Percentiles rank a stretch among this genome's conserved stretches.
These are phyloP conservation scores for Erodium chrysanthum DNA, from an alignment of 441 rosid genomes.

Conservation along the genomic window DNA sequence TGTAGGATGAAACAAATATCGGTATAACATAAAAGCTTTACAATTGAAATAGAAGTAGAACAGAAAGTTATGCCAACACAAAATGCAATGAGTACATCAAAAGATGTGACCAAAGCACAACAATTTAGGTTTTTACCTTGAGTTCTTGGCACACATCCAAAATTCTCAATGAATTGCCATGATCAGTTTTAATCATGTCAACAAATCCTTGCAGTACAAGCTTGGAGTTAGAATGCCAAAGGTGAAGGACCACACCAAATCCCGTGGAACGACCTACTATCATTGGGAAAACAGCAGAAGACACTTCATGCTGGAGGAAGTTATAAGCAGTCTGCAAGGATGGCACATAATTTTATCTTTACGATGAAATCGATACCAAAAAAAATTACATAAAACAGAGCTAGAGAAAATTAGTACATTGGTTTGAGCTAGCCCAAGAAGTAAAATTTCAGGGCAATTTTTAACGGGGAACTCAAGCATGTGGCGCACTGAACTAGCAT, in stretches of 20 bases:
- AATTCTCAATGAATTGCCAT: constrained; percentile 50
- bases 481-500: constrained; percentile 46
- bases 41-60: background rate
- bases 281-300: constrained; percentile 55
- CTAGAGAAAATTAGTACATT: constrained; percentile 36
- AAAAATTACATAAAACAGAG: background rate
- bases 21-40: background rate
- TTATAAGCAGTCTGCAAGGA: constrained; percentile 73
- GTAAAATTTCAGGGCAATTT: constrained; percentile 80
- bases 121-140: constrained; percentile 42
- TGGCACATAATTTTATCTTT: constrained; percentile 15
- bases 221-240: constrained; percentile 71
- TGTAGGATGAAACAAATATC: background rate
- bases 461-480: constrained; percentile 79
- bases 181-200: constrained; percentile 42
- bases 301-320: constrained; percentile 72
- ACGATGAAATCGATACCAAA: background rate
- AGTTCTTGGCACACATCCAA: constrained; percentile 72
- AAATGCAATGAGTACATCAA: background rate
- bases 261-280: constrained; percentile 42
- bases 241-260: constrained; percentile 50
- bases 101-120: background rate
- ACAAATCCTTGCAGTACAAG: constrained; percentile 69
- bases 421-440: constrained; percentile 73
- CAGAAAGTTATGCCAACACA: background rate